These are phyloP conservation scores for Aspergillus flavus DNA, from an alignment of 2,329 filamentous ascomycete species.

Conservation along the genomic window DNA sequence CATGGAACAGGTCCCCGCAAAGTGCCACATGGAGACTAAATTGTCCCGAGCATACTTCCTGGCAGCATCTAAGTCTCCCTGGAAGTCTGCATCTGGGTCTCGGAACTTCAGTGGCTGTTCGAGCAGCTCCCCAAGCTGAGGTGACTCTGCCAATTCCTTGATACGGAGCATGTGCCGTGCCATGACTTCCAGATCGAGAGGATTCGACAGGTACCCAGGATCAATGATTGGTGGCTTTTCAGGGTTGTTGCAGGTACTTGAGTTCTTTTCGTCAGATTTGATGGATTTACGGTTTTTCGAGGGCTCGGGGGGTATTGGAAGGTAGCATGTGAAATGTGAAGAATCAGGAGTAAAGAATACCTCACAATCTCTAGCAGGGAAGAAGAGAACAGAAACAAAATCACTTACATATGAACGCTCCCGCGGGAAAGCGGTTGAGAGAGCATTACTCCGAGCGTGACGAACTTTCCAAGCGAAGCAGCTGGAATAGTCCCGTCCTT, in stretches of 20 bases:
- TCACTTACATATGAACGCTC: conserved; percentile 12
- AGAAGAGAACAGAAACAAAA: neutral
- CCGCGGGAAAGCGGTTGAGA: conserved; percentile 13
- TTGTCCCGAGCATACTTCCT: conserved; percentile 10
- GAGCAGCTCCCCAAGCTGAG: conserved; percentile 15
- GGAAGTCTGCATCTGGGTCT: conserved; percentile 10
- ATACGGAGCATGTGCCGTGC: too few relatives aligned
- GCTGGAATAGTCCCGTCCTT: conserved; percentile 9
- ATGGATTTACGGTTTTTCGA: too few relatives aligned
- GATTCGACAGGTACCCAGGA: too few relatives aligned
- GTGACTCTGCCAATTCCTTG: too few relatives aligned
- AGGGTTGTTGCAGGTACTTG: too few relatives aligned
- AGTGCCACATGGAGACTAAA: conserved; percentile 13
- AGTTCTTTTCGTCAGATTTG: too few relatives aligned
- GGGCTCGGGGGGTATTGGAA: too few relatives aligned
- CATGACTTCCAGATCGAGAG: too few relatives aligned
- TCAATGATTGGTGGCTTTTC: too few relatives aligned
- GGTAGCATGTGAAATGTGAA: too few relatives aligned
- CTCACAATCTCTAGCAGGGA: too few relatives aligned
- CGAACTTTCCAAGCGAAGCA: conserved; percentile 12
- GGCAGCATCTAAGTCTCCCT: conserved; percentile 10
- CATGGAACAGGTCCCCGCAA: conserved; percentile 12
- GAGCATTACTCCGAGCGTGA: conserved; percentile 14
- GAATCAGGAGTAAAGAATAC: too few relatives aligned
- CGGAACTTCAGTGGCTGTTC: conserved; percentile 18